phyloP scores from a whole-genome alignment of 2,329 filamentous ascomycete species.

The Trichophyton rubrum region DNA sequence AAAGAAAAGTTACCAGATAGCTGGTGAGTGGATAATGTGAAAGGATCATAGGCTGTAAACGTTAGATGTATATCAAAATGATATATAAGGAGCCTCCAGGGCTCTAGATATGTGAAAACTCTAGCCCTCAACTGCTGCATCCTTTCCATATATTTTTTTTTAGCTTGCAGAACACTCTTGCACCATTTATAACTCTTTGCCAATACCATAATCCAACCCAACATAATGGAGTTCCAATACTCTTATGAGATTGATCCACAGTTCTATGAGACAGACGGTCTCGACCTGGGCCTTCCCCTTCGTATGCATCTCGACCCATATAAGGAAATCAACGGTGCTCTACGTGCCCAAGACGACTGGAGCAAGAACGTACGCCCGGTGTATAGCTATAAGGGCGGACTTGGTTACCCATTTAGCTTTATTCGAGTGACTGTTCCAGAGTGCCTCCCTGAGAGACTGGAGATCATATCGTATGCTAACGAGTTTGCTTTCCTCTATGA shows the following conservation, averaged over 20 bases:
- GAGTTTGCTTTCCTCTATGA: constrained; percentile 34
- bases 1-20: background rate
- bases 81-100: background rate
- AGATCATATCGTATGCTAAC: constrained; percentile 29
- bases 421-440: constrained; percentile 26
- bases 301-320: constrained; percentile 16
- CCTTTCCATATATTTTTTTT: background rate
- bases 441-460: constrained; percentile 28
- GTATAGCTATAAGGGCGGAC: constrained; percentile 19
- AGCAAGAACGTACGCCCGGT: constrained; percentile 20
- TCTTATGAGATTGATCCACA: constrained; percentile 19
- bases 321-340: constrained; percentile 21
- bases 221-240: constrained; percentile 12
- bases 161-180: background rate
- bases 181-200: background rate
- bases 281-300: constrained; percentile 19
- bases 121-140: background rate
- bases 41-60: background rate
- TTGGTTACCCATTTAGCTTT: constrained; percentile 20
- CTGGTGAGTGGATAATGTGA: background rate
- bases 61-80: background rate
- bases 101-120: background rate
- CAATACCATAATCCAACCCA: background rate
- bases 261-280: constrained; percentile 20
- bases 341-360: constrained; percentile 29